Conservation (phyloP, 768 basidiomycete species). For the Tylopilus subfusipes region DNA sequence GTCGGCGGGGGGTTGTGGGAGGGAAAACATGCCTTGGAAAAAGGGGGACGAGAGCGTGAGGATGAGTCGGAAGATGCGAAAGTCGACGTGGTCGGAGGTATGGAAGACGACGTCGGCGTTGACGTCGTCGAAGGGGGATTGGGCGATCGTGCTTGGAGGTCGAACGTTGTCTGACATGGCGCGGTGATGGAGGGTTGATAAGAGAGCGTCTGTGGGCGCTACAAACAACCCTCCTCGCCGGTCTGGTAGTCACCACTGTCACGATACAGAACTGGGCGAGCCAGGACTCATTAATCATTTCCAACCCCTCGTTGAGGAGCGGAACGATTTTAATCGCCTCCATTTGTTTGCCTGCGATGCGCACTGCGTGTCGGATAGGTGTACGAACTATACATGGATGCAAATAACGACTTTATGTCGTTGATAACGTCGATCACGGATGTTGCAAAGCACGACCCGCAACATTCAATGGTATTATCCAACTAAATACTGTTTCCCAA, state of each 20-base stretch:
- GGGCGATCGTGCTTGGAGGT: neutral
- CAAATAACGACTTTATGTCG: neutral
- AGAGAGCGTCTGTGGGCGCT: neutral
- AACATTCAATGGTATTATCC: neutral
- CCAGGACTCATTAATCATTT: too few relatives aligned
- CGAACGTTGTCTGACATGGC: neutral
- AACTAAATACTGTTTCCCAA: neutral
- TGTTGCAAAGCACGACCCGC: too few relatives aligned
- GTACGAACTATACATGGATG: neutral
- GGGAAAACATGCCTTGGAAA: constrained; percentile 5
- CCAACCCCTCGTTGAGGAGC: too few relatives aligned
- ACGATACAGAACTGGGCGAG: too few relatives aligned
- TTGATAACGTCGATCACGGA: neutral
- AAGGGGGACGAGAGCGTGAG: constrained; percentile 2
- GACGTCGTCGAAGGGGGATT: neutral
- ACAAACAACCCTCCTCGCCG: too few relatives aligned
- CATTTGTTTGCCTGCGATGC: too few relatives aligned
- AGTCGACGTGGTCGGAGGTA: neutral
- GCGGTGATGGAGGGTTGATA: neutral
- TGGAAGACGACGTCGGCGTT: constrained; percentile 5
- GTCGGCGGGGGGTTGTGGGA: neutral
- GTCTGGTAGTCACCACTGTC: too few relatives aligned
- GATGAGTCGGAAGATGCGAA: constrained; percentile 1
- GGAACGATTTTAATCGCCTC: too few relatives aligned
- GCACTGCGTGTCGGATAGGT: neutral